Evolutionary conservation across 345 rosid species (phyloP).

Genomic region (Eucalyptus pumila): DNA sequence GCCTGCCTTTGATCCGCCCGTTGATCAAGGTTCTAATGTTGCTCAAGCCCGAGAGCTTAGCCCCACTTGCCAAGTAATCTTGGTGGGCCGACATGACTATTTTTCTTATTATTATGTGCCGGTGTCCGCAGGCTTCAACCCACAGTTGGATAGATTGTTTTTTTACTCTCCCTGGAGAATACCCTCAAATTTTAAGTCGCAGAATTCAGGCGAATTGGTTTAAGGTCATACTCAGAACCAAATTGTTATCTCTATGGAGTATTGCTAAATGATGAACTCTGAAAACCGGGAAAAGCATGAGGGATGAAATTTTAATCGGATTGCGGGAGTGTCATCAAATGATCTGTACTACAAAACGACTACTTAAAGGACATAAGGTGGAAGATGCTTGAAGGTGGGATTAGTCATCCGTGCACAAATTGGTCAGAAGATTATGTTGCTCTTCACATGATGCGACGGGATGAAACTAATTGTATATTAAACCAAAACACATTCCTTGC

Average conservation of each 20-base stretch:
- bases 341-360: fast-evolving
- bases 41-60: background rate
- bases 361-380: background rate
- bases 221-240: background rate
- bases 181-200: too few relatives aligned
- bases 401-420: background rate
- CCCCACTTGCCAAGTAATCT: too few relatives aligned
- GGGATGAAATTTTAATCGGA: background rate
- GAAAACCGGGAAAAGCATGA: fast-evolving
- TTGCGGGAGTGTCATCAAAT: fast-evolving
- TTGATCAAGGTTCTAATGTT: background rate
- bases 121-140: too few relatives aligned
- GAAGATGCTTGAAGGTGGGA: fast-evolving
- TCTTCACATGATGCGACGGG: background rate
- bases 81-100: too few relatives aligned
- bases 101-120: too few relatives aligned
- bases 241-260: background rate
- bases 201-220: fast-evolving
- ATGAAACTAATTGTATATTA: background rate
- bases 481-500: background rate
- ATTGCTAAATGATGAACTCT: background rate
- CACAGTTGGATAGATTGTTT: too few relatives aligned
- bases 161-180: fast-evolving
- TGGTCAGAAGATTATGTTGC: fast-evolving
- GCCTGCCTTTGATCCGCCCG: background rate